Conservation (phyloP, 2,329 filamentous ascomycete species). For the Microsporum canis region DNA sequence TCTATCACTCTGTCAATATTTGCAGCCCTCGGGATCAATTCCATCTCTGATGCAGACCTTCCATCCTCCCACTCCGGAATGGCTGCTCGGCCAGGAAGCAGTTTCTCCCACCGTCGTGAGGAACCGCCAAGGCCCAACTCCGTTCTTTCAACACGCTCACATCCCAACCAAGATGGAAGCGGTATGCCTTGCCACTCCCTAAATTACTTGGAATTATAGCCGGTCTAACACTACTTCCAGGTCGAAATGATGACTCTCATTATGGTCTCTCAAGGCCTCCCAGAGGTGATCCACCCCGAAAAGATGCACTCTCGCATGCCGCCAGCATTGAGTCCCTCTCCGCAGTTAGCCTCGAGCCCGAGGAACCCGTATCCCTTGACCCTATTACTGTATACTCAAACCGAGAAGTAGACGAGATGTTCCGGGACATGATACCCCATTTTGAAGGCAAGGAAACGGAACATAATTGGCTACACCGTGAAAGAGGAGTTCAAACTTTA, state of each 20-base stretch:
- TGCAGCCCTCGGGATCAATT: constrained; percentile 53
- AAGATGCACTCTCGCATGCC: constrained; percentile 11
- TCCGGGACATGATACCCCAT: constrained; percentile 65
- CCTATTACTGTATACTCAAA: constrained; percentile 73
- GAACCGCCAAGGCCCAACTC: constrained; percentile 20
- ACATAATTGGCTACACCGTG: constrained; percentile 79
- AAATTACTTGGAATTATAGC: background rate
- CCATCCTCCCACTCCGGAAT: constrained; percentile 17
- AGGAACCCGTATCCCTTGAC: constrained; percentile 60
- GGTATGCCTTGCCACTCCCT: constrained; percentile 9
- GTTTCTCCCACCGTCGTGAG: constrained; percentile 18
- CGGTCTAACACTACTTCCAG: background rate
- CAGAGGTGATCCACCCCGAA: constrained; percentile 9
- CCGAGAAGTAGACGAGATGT: constrained; percentile 76
- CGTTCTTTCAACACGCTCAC: constrained; percentile 14
- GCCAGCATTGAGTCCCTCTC: constrained; percentile 13
- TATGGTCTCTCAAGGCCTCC: background rate
- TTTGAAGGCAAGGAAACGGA: constrained; percentile 88
- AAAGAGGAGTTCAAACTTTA: constrained; percentile 66
- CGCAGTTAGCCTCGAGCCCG: constrained; percentile 6
- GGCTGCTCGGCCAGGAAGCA: constrained; percentile 18
- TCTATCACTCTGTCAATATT: constrained; percentile 75
- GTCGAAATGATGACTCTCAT: constrained; percentile 8
- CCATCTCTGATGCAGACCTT: constrained; percentile 20
- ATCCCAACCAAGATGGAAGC: constrained; percentile 11